A percentile compares a stretch with the other conserved stretches of the same genome.
phyloP scores from a whole-genome alignment of 1,139 yeast genomes.

The Geotrichum cucujoidarum region DNA sequence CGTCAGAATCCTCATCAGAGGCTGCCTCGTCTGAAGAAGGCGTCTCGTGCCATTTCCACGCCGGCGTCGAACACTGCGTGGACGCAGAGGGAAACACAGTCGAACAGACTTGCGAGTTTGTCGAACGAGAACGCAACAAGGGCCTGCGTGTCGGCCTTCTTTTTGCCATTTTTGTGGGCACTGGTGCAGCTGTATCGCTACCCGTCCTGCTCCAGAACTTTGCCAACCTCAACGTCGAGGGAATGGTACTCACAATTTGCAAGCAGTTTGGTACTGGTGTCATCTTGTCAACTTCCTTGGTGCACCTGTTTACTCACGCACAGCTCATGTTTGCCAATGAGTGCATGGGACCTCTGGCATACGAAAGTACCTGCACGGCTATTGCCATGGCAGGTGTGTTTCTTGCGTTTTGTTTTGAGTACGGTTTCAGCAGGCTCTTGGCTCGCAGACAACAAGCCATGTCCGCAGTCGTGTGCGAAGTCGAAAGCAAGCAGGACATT shows the following conservation, averaged over 20 bases:
- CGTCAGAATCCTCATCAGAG: not conserved
- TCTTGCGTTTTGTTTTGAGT: conserved; percentile 37
- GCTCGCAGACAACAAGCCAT: conserved; percentile 20
- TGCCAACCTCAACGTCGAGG: conserved; percentile 30
- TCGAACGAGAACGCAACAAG: conserved; percentile 34
- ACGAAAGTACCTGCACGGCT: conserved; percentile 38
- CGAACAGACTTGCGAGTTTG: conserved; percentile 19
- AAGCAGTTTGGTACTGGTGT: conserved; percentile 81
- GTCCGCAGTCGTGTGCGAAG: not conserved
- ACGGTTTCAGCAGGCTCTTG: conserved; percentile 27
- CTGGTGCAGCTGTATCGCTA: conserved; percentile 35
- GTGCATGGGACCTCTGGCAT: conserved; percentile 49
- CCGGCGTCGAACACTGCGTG: conserved; percentile 42
- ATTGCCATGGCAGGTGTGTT: conserved; percentile 39
- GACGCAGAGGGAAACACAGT: conserved; percentile 25
- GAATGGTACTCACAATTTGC: conserved; percentile 26
- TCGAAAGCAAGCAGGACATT: no score
- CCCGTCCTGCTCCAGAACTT: conserved; percentile 31
- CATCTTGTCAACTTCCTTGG: conserved; percentile 81
- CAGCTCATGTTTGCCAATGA: conserved; percentile 48
- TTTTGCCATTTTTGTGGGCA: conserved; percentile 37
- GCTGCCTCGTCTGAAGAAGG: conserved; percentile 20
- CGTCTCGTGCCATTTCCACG: conserved; percentile 39
- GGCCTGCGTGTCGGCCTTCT: conserved; percentile 35
- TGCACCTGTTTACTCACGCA: conserved; percentile 80